Evolutionary conservation across 2,329 filamentous ascomycete genomes (phyloP), one percentile per base, ranked within the genome.

Genomic region (Pseudocercospora eumusae): DNA sequence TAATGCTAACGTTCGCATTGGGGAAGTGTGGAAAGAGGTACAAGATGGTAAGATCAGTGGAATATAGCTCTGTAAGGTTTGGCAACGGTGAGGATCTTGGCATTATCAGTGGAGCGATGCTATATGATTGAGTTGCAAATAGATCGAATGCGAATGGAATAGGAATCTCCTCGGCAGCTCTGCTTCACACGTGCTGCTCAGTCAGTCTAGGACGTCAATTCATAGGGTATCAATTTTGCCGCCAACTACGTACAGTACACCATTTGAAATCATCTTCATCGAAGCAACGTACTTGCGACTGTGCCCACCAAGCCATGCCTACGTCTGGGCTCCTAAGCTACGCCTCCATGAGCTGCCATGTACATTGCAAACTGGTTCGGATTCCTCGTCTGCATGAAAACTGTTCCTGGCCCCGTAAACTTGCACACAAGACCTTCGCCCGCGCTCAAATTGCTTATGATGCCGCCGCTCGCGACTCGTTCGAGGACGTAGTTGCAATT

Each of bases 401-500:
- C 85, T 0, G 92, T 96, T 0, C 95, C 95, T 0, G 95, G 95
- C 45, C 84, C 93, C 0, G 88, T 92, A 68, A 98, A 98, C 74
- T 92, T 96, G 81, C 95, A 99, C 3, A 96, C 93, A 36, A 98
- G 80, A 0, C 95, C 95, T 77, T 99, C 95, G 0, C 84, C 89
- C 0, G 91, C 88, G 27, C 88, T 86, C 21, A 96, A 76, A 9
- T 88, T 88, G n/a, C 91, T 93, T n/a, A 99, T 89, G 66, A 99
- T 87, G 40, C 95, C 95, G 1, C 95, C 95, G 2, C 90, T 95
- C 0, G 93, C 88, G 3, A 96, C 89, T 15, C 95, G 88, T 78
- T 97, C 92, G 65, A 99, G 86, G 4, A 91, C 84, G 72, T 98
- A 99, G 73, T 96, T 92, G 73, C 90, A 93, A 75, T 97, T 97